Evolutionary conservation across 208 protist genomes (phyloP), one percentile per base, ranked within the genome.

Genomic region (Trypanosoma congolense): DNA sequence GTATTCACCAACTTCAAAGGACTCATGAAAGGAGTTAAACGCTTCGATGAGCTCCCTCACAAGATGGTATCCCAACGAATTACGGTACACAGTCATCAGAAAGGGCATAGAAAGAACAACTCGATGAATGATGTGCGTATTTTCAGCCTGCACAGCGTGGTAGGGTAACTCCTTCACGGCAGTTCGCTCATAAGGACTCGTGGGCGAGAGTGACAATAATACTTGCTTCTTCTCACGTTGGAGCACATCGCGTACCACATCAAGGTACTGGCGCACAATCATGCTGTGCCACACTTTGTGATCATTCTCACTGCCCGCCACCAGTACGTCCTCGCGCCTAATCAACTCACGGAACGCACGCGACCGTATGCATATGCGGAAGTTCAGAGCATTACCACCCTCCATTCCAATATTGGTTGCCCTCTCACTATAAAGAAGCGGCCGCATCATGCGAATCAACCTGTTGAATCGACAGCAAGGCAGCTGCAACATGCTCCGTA

Each of bases 81-180:
- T 50, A 16, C 62, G 70, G 56, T 83, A 90, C 14, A 85, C 75
- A 36, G 71, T 41, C 70, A 76, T 70, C 35, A 93, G 10, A 45
- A 86, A 91, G 0, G 74, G 65, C 26, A 87, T 53, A 0, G 87
- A 86, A 5, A 90, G 65, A 0, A 84, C 53, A 2, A 76, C 51
- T n/a, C 45, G 52, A 65, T 87, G 77, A 6, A 93, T 46, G 45
- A 77, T 51, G 14, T 65, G 26, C 69, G 70, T 83, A 33, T 69
- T 42, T 2, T 61, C 30, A 18, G 58, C 68, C 21, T 68, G 25
- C 9, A 63, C 54, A 21, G 53, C 55, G 48, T 93, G 86, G 45
- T 83, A 81, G 4, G 72, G 29, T 21, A 93, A 50, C 61, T 90
- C 81, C 71, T 88, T 89, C 45, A 85, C 74, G 9, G 80, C 78